Conservation (phyloP, 2,329 filamentous ascomycete species). For the Neofusicoccum ribis region DNA sequence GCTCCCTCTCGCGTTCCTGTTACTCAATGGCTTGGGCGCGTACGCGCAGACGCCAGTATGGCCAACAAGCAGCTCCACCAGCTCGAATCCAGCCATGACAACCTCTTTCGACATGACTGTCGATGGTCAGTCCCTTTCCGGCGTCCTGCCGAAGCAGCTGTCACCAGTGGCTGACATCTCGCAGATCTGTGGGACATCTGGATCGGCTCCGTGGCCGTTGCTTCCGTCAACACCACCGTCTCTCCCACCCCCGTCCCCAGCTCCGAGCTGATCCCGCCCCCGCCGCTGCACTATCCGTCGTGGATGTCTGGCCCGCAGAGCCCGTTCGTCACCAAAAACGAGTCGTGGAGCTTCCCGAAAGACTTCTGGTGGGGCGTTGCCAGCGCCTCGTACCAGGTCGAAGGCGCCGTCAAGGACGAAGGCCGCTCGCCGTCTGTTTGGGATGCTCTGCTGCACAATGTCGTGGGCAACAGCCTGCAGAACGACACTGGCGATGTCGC, state of each 20-base stretch:
- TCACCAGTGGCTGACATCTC: background rate
- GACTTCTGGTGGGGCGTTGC: conserved; percentile 48
- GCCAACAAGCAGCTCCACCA: conserved; percentile 9
- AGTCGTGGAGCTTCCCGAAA: conserved; percentile 28
- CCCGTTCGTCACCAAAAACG: conserved; percentile 29
- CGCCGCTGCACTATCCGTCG: conserved; percentile 32
- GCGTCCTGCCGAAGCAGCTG: accelerated
- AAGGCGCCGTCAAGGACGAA: conserved; percentile 45
- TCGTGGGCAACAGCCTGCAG: conserved; percentile 29
- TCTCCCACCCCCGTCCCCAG: conserved; percentile 35
- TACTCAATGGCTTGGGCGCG: background rate
- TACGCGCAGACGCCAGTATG: conserved; percentile 1
- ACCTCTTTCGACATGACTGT: conserved; percentile 9
- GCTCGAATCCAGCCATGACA: background rate
- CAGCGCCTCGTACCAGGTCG: conserved; percentile 46
- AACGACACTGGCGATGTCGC: conserved; percentile 50
- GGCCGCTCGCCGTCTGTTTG: conserved; percentile 42
- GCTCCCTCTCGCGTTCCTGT: background rate
- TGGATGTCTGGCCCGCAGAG: conserved; percentile 35
- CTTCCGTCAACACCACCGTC: conserved; percentile 28
- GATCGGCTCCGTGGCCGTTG: conserved; percentile 26
- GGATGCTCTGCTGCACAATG: conserved; percentile 40
- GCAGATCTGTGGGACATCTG: conserved; percentile 27
- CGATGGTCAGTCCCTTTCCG: background rate
- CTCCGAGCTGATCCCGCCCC: conserved; percentile 35